Conservation (phyloP, 495 filamentous ascomycete genomes). For the Xylaria sp. region DNA sequence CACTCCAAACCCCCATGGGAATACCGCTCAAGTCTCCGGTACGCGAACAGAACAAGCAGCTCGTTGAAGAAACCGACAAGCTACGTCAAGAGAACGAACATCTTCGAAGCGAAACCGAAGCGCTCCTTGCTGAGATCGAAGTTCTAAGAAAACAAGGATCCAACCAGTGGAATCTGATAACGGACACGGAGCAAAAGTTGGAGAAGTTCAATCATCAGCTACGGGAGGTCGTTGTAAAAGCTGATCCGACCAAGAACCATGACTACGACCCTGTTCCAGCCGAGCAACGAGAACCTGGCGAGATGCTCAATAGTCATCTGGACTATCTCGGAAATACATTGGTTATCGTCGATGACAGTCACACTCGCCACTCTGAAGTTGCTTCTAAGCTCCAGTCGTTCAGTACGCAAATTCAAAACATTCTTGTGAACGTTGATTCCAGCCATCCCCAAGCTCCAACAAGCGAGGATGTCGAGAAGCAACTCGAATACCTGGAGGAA, state of each 20-base stretch:
- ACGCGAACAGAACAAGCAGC: slow-evolving; percentile 51
- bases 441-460: slow-evolving; percentile 39
- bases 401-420: slow-evolving; percentile 41
- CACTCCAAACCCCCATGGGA: slow-evolving; percentile 48
- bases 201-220: slow-evolving; percentile 76
- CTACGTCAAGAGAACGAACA: slow-evolving; percentile 49
- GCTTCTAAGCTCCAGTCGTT: slow-evolving; percentile 42
- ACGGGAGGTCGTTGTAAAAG: slow-evolving; percentile 68
- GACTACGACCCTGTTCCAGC: slow-evolving; percentile 45
- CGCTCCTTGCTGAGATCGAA: slow-evolving; percentile 41
- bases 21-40: slow-evolving; percentile 55
- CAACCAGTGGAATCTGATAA: slow-evolving; percentile 49
- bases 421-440: slow-evolving; percentile 39
- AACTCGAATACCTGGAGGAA: slow-evolving; percentile 51
- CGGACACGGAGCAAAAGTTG: slow-evolving; percentile 71
- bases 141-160: slow-evolving; percentile 38
- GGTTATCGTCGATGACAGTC: slow-evolving; percentile 40
- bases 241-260: slow-evolving; percentile 56
- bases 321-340: slow-evolving; percentile 50
- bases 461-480: slow-evolving; percentile 42
- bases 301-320: slow-evolving; percentile 49
- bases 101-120: slow-evolving; percentile 47
- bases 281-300: slow-evolving; percentile 49
- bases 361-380: slow-evolving; percentile 33
- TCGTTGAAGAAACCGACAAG: slow-evolving; percentile 50